A percentile compares a stretch with the other conserved stretches of the same genome.
phyloP scores from a whole-genome alignment of 2,329 filamentous ascomycete species.

The Sclerotinia trifoliorum region DNA sequence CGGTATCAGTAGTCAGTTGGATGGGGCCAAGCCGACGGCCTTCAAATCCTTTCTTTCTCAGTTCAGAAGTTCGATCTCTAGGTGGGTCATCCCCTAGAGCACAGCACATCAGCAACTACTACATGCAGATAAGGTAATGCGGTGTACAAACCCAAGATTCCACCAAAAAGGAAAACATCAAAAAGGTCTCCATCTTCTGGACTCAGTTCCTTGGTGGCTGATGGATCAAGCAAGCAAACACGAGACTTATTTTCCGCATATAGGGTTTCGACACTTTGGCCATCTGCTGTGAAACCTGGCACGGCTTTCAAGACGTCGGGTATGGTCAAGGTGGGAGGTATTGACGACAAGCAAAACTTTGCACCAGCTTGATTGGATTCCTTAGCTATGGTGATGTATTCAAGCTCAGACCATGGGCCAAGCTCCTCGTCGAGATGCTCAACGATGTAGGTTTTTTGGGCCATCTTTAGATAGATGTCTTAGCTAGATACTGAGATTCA shows the following conservation, averaged over 20 bases:
- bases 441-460: slow-evolving; percentile 79
- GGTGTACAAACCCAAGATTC: slow-evolving; percentile 72
- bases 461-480: slow-evolving; percentile 40
- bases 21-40: slow-evolving; percentile 84
- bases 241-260: slow-evolving; percentile 69
- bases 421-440: slow-evolving; percentile 96
- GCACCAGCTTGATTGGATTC: slow-evolving; percentile 69
- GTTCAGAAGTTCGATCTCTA: slow-evolving; percentile 90
- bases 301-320: slow-evolving; percentile 55
- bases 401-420: slow-evolving; percentile 88
- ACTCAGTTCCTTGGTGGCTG: slow-evolving; percentile 74
- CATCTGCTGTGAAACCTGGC: slow-evolving; percentile 68
- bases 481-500: not conserved
- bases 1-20: slow-evolving; percentile 98
- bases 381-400: slow-evolving; percentile 83
- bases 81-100: slow-evolving; percentile 83
- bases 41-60: slow-evolving; percentile 88
- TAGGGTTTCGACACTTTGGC: slow-evolving; percentile 76
- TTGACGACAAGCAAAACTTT: slow-evolving; percentile 77
- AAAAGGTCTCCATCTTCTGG: slow-evolving; percentile 82
- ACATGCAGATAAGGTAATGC: slow-evolving; percentile 7
- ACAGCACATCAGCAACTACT: slow-evolving; percentile 28
- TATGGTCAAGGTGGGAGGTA: slow-evolving; percentile 68
- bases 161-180: slow-evolving; percentile 91
- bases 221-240: slow-evolving; percentile 87